These are phyloP conservation scores for Colletotrichum zoysiae DNA, from an alignment of 2,329 filamentous ascomycete genomes.

Conservation along the genomic window DNA sequence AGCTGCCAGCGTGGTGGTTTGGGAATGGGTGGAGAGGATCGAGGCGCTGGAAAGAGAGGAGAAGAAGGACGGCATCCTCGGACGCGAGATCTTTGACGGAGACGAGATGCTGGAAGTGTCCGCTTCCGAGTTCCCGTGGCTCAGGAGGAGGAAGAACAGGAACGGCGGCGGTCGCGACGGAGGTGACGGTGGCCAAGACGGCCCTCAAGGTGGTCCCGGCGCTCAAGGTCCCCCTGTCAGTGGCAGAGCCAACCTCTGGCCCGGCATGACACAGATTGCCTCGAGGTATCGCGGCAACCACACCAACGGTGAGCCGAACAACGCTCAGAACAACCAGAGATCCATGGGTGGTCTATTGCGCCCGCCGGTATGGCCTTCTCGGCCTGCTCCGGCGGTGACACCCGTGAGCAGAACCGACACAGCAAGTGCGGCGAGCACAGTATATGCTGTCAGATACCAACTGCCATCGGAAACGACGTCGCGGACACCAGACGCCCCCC, in stretches of 20 bases:
- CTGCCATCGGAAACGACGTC: conserved; percentile 64
- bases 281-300: conserved; percentile 50
- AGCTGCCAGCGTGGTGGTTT: conserved; percentile 94
- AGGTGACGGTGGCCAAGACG: conserved; percentile 42
- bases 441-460: conserved; percentile 73
- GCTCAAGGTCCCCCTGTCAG: conserved; percentile 43
- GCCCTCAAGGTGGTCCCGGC: conserved; percentile 40
- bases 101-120: conserved; percentile 87
- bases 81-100: conserved; percentile 91
- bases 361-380: conserved; percentile 66
- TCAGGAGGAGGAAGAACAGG: conserved; percentile 51
- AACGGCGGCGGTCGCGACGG: conserved; percentile 49
- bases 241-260: conserved; percentile 54
- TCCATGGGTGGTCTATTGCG: conserved; percentile 56
- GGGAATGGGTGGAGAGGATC: conserved; percentile 98
- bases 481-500: conserved; percentile 23
- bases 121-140: conserved; percentile 64
- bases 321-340: conserved; percentile 45
- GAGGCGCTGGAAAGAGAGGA: conserved; percentile 93
- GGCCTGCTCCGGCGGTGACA: conserved; percentile 67
- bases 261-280: conserved; percentile 56
- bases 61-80: conserved; percentile 92
- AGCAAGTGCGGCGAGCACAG: conserved; percentile 72
- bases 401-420: conserved; percentile 73
- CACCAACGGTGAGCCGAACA: conserved; percentile 20